Evolutionary conservation across 768 basidiomycete genomes (phyloP).

Genomic region (Imleria badia): DNA sequence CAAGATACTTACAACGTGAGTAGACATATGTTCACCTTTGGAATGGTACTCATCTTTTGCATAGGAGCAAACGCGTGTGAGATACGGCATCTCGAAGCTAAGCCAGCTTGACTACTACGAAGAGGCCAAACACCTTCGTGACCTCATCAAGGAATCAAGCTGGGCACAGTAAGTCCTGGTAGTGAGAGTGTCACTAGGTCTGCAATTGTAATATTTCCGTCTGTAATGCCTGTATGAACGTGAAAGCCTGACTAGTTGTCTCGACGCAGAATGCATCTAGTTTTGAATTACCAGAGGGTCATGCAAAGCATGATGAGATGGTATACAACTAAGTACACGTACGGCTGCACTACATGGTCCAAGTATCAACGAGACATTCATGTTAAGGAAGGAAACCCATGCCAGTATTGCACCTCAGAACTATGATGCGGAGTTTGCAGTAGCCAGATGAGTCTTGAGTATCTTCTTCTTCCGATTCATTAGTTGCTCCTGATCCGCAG

Average conservation of each 20-base stretch:
- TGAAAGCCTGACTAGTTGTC: background rate
- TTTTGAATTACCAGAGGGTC: background rate
- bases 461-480: slow-evolving; percentile 87
- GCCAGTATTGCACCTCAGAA: too few species aligned
- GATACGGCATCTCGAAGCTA: slow-evolving; percentile 78
- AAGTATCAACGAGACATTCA: background rate
- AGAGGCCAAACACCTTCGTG: slow-evolving; percentile 59
- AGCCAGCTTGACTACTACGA: slow-evolving; percentile 63
- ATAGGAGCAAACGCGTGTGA: slow-evolving; percentile 78
- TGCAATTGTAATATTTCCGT: background rate
- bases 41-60: background rate
- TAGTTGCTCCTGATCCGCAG: slow-evolving; percentile 76
- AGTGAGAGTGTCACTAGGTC: background rate
- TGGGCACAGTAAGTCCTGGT: slow-evolving; percentile 44
- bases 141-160: slow-evolving; percentile 52
- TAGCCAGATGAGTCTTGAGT: slow-evolving; percentile 66
- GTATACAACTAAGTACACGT: background rate
- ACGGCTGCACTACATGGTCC: background rate
- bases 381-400: too few species aligned
- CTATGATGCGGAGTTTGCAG: slow-evolving; percentile 11
- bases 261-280: background rate
- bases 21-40: background rate
- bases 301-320: background rate
- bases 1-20: slow-evolving; percentile 83
- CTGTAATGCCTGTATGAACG: slow-evolving; percentile 5